Evolutionary conservation across 768 basidiomycete species (phyloP), one percentile per base, ranked within the genome.

Genomic region (Favolaschia claudopus): DNA sequence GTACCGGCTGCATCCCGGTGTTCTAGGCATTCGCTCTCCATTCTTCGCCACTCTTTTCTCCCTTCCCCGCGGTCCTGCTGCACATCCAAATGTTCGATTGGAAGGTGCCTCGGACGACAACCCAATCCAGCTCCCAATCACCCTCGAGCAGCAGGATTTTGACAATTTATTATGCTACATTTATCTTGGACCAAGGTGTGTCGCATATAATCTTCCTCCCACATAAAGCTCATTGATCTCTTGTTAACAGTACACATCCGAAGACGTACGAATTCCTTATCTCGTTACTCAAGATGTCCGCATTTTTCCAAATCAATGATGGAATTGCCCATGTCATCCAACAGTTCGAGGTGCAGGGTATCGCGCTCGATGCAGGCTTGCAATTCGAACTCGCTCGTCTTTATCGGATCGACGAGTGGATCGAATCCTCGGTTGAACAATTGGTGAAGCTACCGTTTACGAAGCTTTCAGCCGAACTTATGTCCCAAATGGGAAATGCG

Each of bases 201-300:
- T n/a, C n/a, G n/a, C n/a, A n/a, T n/a, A n/a, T n/a, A n/a, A n/a
- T n/a, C n/a, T n/a, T n/a, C n/a, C n/a, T n/a, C n/a, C n/a, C n/a
- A n/a, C n/a, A n/a, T n/a, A n/a, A n/a, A n/a, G n/a, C n/a, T n/a
- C n/a, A n/a, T n/a, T n/a, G n/a, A n/a, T n/a, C n/a, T n/a, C n/a
- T n/a, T n/a, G n/a, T n/a, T n/a, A n/a, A n/a, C n/a, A 43, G 42
- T 22, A 25, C 12, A 5, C 42, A 43, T 17, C 42, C 8, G 9
- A 43, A 51, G 40, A 51, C 49, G 3, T 29, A 39, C 14, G 49
- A 38, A 27, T 51, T 51, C n/a, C 38, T 51, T 10, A 20, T 39
- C 33, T 51, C 37, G 15, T 19, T 51, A 13, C 27, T 51, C 10
- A n/a, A 27, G 8, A 25, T 51, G 2, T 51, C 38, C 24, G 40